These are phyloP conservation scores for Dendrocalamus latiflorus DNA, from an alignment of 202 grass and related monocot species.

Conservation along the genomic window DNA sequence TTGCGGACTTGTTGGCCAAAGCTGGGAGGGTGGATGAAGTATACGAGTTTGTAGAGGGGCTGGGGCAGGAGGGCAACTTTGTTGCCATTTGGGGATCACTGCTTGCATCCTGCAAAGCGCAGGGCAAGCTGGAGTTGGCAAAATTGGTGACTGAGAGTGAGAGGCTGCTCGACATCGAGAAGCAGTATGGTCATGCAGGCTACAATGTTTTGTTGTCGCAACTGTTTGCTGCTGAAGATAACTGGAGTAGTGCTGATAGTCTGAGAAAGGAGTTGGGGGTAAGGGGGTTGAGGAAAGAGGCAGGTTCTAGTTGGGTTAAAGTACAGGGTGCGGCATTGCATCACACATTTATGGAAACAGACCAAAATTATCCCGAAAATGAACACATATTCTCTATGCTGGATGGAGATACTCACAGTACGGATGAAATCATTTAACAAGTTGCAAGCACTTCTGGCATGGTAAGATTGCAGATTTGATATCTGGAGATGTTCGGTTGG, in stretches of 20 bases:
- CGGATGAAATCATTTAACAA: conserved; percentile 25
- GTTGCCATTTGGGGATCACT: conserved; percentile 76
- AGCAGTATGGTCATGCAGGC: conserved; percentile 54
- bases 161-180: conserved; percentile 58
- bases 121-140: conserved; percentile 56
- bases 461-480: background rate
- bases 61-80: no score
- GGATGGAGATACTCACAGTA: conserved; percentile 1
- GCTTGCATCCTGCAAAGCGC: conserved; percentile 64
- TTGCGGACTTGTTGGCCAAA: conserved; percentile 58
- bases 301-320: conserved; percentile 65
- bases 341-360: conserved; percentile 17
- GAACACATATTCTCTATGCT: conserved; percentile 30
- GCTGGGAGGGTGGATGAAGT: no score
- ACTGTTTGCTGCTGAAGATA: conserved; percentile 50
- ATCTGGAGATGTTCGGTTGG: background rate
- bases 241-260: conserved; percentile 64
- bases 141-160: conserved; percentile 53
- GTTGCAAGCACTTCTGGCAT: background rate
- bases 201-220: conserved; percentile 70
- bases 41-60: no score
- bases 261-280: conserved; percentile 72
- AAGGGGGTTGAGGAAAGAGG: conserved; percentile 42
- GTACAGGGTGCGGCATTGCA: conserved; percentile 26
- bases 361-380: conserved; percentile 32